Percentiles rank a stretch among this genome's conserved stretches.
These are phyloP conservation scores for Excoecaria agallocha DNA, from an alignment of 345 rosid genomes.

Conservation along the genomic window DNA sequence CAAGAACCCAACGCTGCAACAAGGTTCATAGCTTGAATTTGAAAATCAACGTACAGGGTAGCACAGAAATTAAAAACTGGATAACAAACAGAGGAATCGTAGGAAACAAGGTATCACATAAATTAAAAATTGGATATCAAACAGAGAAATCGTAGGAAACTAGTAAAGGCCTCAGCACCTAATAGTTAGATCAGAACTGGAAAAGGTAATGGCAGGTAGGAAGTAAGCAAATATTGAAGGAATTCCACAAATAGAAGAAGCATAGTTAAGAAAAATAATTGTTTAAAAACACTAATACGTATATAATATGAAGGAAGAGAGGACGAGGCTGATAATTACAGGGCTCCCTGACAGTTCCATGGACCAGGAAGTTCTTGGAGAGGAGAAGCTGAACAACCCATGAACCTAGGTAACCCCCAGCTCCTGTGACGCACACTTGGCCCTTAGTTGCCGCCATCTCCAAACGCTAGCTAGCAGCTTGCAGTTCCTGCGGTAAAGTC, in stretches of 20 bases:
- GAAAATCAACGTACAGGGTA: no score
- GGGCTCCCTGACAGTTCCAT: constrained; percentile 43
- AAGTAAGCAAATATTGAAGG: background rate
- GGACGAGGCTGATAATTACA: constrained; percentile 16
- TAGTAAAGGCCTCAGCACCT: background rate
- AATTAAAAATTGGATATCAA: background rate
- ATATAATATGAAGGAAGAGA: background rate
- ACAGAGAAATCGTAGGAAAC: no score
- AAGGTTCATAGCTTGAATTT: no score
- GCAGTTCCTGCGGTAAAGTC: background rate
- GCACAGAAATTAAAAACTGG: background rate
- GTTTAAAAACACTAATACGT: background rate
- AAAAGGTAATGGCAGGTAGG: no score
- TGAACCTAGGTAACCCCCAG: constrained; percentile 64
- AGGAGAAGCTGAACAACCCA: constrained; percentile 64
- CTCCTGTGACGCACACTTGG: constrained; percentile 67
- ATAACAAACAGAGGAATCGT: background rate
- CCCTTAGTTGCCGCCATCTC: constrained; percentile 37
- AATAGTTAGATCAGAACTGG: background rate
- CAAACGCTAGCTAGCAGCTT: background rate
- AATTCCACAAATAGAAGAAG: background rate
- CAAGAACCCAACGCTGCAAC: no score
- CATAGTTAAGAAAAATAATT: no score
- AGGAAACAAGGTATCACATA: background rate
- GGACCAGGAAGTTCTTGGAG: constrained; percentile 46